These are phyloP conservation scores for Rostrohypoxylon terebratum DNA, from an alignment of 495 filamentous ascomycete species.

Conservation along the genomic window DNA sequence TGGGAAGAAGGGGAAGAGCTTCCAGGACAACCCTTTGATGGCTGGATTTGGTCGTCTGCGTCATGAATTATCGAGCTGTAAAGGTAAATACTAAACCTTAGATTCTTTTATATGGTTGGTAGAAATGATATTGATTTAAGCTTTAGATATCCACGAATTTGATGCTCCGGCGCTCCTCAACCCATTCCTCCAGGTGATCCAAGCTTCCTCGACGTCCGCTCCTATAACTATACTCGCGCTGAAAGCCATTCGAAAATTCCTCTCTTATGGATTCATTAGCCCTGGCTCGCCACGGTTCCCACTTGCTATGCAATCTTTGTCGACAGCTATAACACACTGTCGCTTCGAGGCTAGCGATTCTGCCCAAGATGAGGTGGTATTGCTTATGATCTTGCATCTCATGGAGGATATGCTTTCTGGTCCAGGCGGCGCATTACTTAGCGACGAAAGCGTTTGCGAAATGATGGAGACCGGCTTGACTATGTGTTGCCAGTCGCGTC, in stretches of 20 bases:
- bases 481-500: conserved; percentile 93
- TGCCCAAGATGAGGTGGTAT: conserved; percentile 92
- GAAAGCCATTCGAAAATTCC: conserved; percentile 96
- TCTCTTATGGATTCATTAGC: conserved; percentile 91
- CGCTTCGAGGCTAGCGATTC: conserved; percentile 97
- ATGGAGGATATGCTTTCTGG: conserved; percentile 98
- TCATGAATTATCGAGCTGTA: conserved; percentile 89
- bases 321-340: conserved; percentile 96
- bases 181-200: conserved; percentile 96
- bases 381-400: conserved; percentile 91
- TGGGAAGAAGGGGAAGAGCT: conserved; percentile 97
- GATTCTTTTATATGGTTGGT: background rate
- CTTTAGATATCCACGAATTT: conserved; percentile 82
- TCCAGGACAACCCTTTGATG: conserved; percentile 98
- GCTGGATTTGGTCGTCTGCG: conserved; percentile 91
- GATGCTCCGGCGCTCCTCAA: conserved; percentile 91
- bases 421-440: conserved; percentile 88
- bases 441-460: conserved; percentile 97
- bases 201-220: conserved; percentile 94
- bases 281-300: conserved; percentile 84
- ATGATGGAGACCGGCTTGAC: conserved; percentile 99
- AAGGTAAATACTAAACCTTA: conserved; percentile 70
- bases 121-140: conserved; percentile 26
- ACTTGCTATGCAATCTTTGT: conserved; percentile 92
- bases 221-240: conserved; percentile 95